phyloP scores from a whole-genome alignment of 345 rosid genomes.

The Gossypium sturtianum region DNA sequence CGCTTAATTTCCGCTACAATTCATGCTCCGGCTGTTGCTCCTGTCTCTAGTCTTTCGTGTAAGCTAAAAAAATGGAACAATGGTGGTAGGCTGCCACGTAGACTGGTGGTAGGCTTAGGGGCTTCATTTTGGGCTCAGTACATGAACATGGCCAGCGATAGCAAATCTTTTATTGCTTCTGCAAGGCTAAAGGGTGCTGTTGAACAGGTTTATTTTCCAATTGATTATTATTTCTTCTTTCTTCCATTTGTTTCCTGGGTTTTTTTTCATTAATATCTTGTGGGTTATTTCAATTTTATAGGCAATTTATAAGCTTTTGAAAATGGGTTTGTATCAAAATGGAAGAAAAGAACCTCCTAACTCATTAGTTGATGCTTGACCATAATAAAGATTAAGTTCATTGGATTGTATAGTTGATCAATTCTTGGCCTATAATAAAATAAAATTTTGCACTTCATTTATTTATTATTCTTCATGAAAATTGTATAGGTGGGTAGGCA shows the following conservation, averaged over 20 bases:
- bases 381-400: not conserved
- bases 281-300: not conserved
- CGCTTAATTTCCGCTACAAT: slow-evolving; percentile 8
- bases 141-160: slow-evolving; percentile 43
- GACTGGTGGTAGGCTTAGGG: slow-evolving; percentile 53
- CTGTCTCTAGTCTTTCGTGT: slow-evolving; percentile 24
- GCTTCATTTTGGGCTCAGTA: slow-evolving; percentile 52
- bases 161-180: slow-evolving; percentile 58
- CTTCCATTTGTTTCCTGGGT: not conserved
- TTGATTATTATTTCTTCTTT: not conserved
- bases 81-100: slow-evolving; percentile 40
- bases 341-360: not conserved
- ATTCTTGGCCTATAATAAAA: not conserved
- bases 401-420: not conserved
- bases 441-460: not conserved
- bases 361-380: not conserved
- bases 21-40: slow-evolving; percentile 8
- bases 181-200: slow-evolving; percentile 61
- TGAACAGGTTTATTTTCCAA: slow-evolving; percentile 51
- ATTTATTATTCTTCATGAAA: not conserved
- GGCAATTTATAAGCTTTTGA: not conserved
- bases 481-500: not conserved
- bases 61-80: slow-evolving; percentile 19
- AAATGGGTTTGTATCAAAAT: not conserved
- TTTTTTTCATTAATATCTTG: not conserved